Conservation (phyloP, 768 basidiomycete species). For the Mycena epipterygia region DNA sequence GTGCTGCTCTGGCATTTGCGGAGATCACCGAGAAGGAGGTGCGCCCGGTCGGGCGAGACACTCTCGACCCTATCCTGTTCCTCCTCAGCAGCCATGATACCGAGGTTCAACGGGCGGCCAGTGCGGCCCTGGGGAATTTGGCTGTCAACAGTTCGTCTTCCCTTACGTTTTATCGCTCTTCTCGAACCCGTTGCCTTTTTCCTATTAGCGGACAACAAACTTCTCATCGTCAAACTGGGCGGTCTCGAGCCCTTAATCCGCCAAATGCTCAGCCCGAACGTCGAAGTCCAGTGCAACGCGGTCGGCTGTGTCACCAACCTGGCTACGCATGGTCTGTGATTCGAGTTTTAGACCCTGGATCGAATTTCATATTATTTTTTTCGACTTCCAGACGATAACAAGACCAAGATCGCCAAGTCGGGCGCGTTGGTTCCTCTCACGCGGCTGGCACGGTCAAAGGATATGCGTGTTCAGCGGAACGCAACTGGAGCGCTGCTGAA, state of each 20-base stretch:
- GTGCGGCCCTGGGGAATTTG: slow-evolving; percentile 96
- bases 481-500: slow-evolving; percentile 98
- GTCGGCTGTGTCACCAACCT: slow-evolving; percentile 99
- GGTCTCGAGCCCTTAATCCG: slow-evolving; percentile 98
- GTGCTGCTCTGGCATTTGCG: slow-evolving; percentile 97
- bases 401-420: slow-evolving; percentile 99
- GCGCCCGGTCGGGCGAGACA: slow-evolving; percentile 95
- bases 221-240: slow-evolving; percentile 97
- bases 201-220: slow-evolving; percentile 93
- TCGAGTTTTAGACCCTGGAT: slow-evolving; percentile 23
- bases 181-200: slow-evolving; percentile 32
- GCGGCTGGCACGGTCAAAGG: slow-evolving; percentile 95
- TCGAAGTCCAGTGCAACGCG: slow-evolving; percentile 99
- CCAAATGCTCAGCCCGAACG: slow-evolving; percentile 99
- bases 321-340: slow-evolving; percentile 90
- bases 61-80: slow-evolving; percentile 97
- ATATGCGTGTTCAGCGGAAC: slow-evolving; percentile 99
- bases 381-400: slow-evolving; percentile 99
- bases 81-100: slow-evolving; percentile 97
- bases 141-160: slow-evolving; percentile 89
- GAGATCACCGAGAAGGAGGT: slow-evolving; percentile 99
- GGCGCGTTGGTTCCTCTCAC: slow-evolving; percentile 98
- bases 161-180: slow-evolving; percentile 26
- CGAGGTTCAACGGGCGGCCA: slow-evolving; percentile 98
- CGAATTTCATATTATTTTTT: slow-evolving; percentile 27